Evolutionary conservation across 2,329 filamentous ascomycete species (phyloP), one percentile per base, ranked within the genome.

Genomic region (Cladophialophora bantiana): DNA sequence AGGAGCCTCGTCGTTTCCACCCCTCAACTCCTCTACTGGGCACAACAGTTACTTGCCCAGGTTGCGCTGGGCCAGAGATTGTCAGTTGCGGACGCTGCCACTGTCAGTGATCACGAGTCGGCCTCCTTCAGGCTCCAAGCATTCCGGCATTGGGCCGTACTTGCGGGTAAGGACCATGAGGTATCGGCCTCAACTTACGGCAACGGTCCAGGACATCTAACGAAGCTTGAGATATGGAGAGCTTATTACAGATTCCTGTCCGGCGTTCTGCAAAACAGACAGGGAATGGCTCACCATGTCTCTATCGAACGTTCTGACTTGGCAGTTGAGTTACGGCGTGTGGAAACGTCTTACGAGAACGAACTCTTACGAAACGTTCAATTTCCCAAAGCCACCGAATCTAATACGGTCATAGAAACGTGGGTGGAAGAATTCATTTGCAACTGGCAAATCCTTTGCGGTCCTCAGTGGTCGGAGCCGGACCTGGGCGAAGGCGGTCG

Each of bases 371-470:
- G 85, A 64, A 92, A 96, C 75, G 91, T 91, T 0, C 84, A 85
- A 34, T 99, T 99, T 73, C 95, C 95, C 0, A 90, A 88, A 72
- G 94, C 95, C 0, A 90, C 91, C 50, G 88, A 95, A 73, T 84
- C 87, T 59, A 93, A 94, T 65, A 82, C 86, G 53, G 91, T 94
- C 75, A 87, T 98, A 2, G 94, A 98, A 76, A 82, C 83, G 7
- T 98, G 95, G 84, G 88, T 93, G 20, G 86, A 91, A 69, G 85
- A 90, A 62, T 90, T 93, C 9, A 89, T 96, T 75, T 84, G 83
- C 70, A 98, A 98, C 76, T 99, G 95, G 95, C 83, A 86, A 58
- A 83, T 95, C 38, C 79, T 97, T 7, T 93, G 91, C 72, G 92
- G 94, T 7, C 86, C 89, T 34, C 86, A 86, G 15, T 97, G 94